phyloP scores from a whole-genome alignment of 2,329 filamentous ascomycete species.

The Hymenoscyphus albidus region DNA sequence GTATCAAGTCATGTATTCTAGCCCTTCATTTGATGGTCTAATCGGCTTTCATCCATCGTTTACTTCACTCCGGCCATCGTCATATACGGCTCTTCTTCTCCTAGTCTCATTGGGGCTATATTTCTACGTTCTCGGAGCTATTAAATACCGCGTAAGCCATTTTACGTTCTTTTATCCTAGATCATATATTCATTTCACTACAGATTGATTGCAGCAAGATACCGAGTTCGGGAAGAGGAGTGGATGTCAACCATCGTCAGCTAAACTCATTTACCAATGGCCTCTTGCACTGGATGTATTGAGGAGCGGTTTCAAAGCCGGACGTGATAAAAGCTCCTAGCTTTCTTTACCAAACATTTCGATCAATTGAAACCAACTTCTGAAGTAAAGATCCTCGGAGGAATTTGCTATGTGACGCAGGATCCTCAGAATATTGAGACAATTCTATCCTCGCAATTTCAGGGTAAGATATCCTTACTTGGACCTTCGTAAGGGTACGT shows the following conservation, averaged over 20 bases:
- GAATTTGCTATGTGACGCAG: constrained; percentile 27
- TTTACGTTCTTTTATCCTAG: neutral
- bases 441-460: constrained; percentile 39
- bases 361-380: constrained; percentile 22
- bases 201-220: neutral
- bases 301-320: constrained; percentile 20
- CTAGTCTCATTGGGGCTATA: neutral
- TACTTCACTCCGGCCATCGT: neutral
- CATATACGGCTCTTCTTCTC: neutral
- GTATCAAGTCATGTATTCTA: too few species aligned
- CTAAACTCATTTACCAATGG: constrained; percentile 22
- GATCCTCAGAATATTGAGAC: constrained; percentile 36
- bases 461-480: constrained; percentile 36
- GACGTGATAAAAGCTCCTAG: constrained; percentile 22
- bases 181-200: neutral
- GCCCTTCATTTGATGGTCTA: neutral
- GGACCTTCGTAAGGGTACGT: neutral
- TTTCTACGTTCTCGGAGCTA: neutral
- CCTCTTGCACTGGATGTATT: constrained; percentile 32
- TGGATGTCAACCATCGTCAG: neutral
- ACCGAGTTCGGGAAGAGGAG: neutral
- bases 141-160: neutral
- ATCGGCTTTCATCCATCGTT: neutral
- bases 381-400: constrained; percentile 16
- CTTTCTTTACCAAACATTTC: constrained; percentile 22